These are phyloP conservation scores for Solanum boliviense DNA, from an alignment of 257 asterid genomes.

Conservation along the genomic window DNA sequence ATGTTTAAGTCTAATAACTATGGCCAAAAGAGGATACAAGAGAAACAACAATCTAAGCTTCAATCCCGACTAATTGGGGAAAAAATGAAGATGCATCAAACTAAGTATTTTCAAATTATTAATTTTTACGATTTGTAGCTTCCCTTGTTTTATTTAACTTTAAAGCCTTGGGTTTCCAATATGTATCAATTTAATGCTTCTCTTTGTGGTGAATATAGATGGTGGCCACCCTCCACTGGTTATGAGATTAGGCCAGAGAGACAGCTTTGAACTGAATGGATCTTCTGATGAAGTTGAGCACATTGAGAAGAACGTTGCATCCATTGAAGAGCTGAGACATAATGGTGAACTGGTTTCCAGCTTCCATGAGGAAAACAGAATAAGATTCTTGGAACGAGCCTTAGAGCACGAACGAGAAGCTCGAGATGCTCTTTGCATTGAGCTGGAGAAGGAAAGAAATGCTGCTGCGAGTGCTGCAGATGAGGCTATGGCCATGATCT, in stretches of 20 bases:
- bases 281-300: constrained; percentile 14
- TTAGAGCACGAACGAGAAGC: constrained; percentile 55
- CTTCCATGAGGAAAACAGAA: constrained; percentile 15
- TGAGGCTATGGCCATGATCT: constrained; percentile 98
- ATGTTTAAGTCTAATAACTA: not conserved
- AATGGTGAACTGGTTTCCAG: not conserved
- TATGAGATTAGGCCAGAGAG: constrained; percentile 21
- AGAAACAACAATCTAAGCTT: not conserved
- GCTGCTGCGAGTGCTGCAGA: constrained; percentile 95
- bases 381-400: constrained; percentile 42
- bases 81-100: not conserved
- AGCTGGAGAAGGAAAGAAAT: constrained; percentile 90
- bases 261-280: constrained; percentile 10
- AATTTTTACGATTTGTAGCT: not conserved
- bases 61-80: not conserved
- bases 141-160: not conserved
- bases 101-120: not conserved
- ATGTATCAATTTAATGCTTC: not conserved
- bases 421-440: constrained; percentile 21
- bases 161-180: not conserved
- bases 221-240: constrained; percentile 19
- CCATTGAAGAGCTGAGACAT: constrained; percentile 12
- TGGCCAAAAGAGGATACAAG: not conserved
- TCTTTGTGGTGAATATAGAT: constrained; percentile 16
- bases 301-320: constrained; percentile 5